Base-by-base conservation (phyloP, 805 yeast species). In the Starmerella sirachaensis region DNA sequence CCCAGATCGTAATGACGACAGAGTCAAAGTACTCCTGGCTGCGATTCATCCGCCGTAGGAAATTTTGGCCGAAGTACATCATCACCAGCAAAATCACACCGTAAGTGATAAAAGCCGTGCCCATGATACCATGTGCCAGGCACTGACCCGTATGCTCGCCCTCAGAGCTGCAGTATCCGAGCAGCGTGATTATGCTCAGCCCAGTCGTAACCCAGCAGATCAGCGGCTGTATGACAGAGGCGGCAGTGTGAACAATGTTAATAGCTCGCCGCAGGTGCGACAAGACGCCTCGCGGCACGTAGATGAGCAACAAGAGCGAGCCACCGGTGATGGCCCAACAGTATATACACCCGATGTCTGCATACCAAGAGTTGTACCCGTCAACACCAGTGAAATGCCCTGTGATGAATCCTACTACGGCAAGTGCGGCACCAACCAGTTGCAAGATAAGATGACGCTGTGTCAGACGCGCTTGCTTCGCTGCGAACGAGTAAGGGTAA, bases 41-140 rank as follows among this genome's bases (percentile, higher is more conserved):
- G 45, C 66, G 71, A 36, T 63, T 62, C 7, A 48, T 45, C 9
- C 59, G 61, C 53, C n/a, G 56, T 47, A 42, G 66, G 59, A 49
- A 71, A 60, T 51, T 83, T 62, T 49, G 85, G 56, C 86, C 91
- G 4, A 83, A 60, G 7, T 75, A 69, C 37, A 88, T 64, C 51
- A 83, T 76, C 51, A 75, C 57, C 3, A 73, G 56, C 49, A 83
- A 66, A 9, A 84, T 59, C 43, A 78, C 74, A 4, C 95, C 94
- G 56, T 88, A 88, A 4, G 68, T 59, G 9, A 88, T 69, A 50
- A 88, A 88, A 0, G 93, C 78, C 18, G 82, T 70, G 0, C 97
- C 97, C 97, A 88, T 88, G 43, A 88, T 82, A 4, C 95, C 96
- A 57, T 88, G 97, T 0, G 97, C 97, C 28, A 85, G 71, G 58